These are phyloP conservation scores for Candida lessepsii DNA, from an alignment of 805 yeast genomes.

Conservation along the genomic window DNA sequence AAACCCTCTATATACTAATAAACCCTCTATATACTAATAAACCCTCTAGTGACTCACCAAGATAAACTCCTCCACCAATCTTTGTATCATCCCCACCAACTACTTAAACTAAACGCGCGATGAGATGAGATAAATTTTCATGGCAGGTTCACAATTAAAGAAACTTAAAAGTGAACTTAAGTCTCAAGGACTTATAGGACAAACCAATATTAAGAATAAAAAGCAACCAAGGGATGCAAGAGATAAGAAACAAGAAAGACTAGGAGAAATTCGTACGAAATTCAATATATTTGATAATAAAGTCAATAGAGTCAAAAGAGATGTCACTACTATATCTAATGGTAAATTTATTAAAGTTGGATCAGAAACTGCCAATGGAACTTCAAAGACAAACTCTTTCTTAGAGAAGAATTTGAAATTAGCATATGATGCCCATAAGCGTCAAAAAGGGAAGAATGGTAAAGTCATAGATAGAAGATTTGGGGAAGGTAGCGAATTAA, in stretches of 20 bases:
- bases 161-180: constrained; percentile 74
- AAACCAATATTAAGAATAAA: constrained; percentile 64
- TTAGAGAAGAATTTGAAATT: constrained; percentile 43
- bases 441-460: constrained; percentile 70
- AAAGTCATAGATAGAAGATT: constrained; percentile 83
- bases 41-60: too few species aligned
- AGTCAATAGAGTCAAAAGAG: constrained; percentile 63
- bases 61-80: too few species aligned
- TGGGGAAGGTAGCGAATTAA: constrained; percentile 79
- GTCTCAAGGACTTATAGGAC: constrained; percentile 83
- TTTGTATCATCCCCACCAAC: too few species aligned
- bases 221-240: constrained; percentile 61
- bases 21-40: too few species aligned
- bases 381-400: constrained; percentile 24
- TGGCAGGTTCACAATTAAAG: constrained; percentile 90
- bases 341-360: constrained; percentile 46
- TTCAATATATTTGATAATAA: constrained; percentile 90
- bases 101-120: too few species aligned
- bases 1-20: too few species aligned
- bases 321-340: constrained; percentile 38
- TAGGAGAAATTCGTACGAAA: constrained; percentile 65
- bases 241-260: constrained; percentile 61
- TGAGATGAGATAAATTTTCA: constrained; percentile 21
- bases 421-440: constrained; percentile 65
- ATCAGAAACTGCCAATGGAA: constrained; percentile 31